Evolutionary conservation across 177 flowering plant species (phyloP).

Genomic region (Vitis hybrid): DNA sequence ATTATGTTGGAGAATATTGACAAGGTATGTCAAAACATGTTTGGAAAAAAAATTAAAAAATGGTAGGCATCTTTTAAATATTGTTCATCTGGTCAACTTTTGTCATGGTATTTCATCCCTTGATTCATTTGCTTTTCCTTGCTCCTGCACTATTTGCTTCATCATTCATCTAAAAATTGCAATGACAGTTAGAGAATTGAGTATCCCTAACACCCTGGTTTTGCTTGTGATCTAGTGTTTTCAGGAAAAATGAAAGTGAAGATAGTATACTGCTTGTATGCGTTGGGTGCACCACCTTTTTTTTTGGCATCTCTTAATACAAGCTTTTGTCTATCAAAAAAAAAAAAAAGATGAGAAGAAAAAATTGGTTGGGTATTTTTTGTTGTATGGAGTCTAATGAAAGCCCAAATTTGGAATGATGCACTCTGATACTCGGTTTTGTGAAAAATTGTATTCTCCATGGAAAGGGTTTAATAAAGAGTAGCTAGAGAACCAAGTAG

Average conservation of each 20-base stretch:
- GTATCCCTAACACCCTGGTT: neutral
- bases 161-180: neutral
- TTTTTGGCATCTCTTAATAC: too few relatives aligned
- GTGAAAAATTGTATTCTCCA: too few relatives aligned
- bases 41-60: neutral
- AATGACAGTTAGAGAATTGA: neutral
- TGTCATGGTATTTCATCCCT: neutral
- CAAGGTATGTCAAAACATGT: slow-evolving; percentile 51
- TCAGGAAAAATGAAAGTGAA: too few relatives aligned
- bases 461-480: too few relatives aligned
- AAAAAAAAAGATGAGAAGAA: too few relatives aligned
- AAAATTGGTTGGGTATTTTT: too few relatives aligned
- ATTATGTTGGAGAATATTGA: slow-evolving; percentile 88
- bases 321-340: too few relatives aligned
- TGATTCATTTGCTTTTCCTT: neutral
- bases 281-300: too few relatives aligned
- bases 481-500: neutral
- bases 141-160: neutral
- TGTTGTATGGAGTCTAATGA: too few relatives aligned
- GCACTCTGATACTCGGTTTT: too few relatives aligned
- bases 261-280: too few relatives aligned
- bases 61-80: neutral
- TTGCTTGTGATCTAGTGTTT: neutral
- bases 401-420: too few relatives aligned
- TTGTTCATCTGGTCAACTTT: neutral